These are phyloP conservation scores for Achlya hypogyna DNA, from an alignment of 352 stramenopile species.

Conservation along the genomic window DNA sequence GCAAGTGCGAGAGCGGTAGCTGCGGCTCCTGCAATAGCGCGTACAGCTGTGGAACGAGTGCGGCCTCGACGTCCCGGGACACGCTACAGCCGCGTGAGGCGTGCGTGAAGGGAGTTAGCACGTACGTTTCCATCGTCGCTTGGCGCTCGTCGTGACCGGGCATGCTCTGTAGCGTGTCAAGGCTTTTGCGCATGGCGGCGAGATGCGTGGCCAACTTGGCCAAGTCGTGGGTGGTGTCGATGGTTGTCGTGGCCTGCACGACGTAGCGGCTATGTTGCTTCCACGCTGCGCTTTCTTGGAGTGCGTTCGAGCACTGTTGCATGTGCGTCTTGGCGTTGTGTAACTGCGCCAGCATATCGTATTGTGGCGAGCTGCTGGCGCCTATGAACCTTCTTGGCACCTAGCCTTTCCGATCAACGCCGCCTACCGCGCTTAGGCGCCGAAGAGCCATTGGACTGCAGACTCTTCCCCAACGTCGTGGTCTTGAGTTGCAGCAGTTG, in stretches of 20 bases:
- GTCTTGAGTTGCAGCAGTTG: conserved; percentile 16
- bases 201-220: conserved; percentile 8
- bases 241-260: background rate
- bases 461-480: background rate
- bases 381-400: too few relatives aligned
- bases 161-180: conserved; percentile 9
- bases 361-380: background rate
- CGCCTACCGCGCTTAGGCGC: background rate
- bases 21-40: background rate
- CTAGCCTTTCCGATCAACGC: background rate
- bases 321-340: conserved; percentile 17
- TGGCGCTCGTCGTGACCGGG: conserved; percentile 6
- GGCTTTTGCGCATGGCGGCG: conserved; percentile 17
- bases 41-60: conserved; percentile 4
- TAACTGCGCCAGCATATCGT: background rate
- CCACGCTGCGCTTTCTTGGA: conserved; percentile 17
- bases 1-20: background rate
- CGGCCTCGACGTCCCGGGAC: background rate
- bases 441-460: background rate
- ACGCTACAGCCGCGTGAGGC: background rate
- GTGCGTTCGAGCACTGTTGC: conserved; percentile 10
- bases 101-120: background rate
- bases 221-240: background rate
- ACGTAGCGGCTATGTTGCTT: conserved; percentile 17
- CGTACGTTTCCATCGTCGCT: conserved; percentile 7